Percentiles rank a stretch among this genome's conserved stretches.
Conservation (phyloP, 1,139 yeast species). For the Yamadazyma taylorii region DNA sequence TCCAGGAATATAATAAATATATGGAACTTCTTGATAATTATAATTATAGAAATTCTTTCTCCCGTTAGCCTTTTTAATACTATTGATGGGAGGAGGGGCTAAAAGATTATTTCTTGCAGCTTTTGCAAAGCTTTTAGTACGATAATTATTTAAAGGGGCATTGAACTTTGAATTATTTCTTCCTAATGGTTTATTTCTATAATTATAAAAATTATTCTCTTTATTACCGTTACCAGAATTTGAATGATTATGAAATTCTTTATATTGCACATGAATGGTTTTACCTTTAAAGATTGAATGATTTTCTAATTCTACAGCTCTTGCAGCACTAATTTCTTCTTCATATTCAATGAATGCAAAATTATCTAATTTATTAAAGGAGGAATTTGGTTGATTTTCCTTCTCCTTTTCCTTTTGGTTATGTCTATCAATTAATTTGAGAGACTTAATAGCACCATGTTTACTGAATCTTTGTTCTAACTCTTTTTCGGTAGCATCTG, state of each 20-base stretch:
- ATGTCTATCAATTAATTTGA: slow-evolving; percentile 50
- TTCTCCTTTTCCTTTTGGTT: slow-evolving; percentile 30
- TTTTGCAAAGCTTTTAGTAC: slow-evolving; percentile 1
- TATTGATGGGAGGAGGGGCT: slow-evolving; percentile 76
- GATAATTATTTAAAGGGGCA: neutral
- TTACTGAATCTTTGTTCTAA: slow-evolving; percentile 56
- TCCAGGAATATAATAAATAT: slow-evolving; percentile 5
- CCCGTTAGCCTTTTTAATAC: slow-evolving; percentile 20
- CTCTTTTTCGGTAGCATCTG: slow-evolving; percentile 52
- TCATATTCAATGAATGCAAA: slow-evolving; percentile 74
- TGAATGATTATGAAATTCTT: slow-evolving; percentile 48
- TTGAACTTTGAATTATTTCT: neutral
- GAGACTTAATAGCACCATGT: slow-evolving; percentile 65
- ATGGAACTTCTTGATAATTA: neutral
- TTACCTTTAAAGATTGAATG: slow-evolving; percentile 71
- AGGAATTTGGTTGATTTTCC: neutral
- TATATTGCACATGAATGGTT: slow-evolving; percentile 82
- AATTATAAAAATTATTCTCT: neutral
- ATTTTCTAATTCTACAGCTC: slow-evolving; percentile 80
- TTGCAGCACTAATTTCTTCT: slow-evolving; percentile 72
- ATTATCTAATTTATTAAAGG: slow-evolving; percentile 20
- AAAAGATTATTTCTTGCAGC: slow-evolving; percentile 25
- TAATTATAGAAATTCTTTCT: slow-evolving; percentile 1
- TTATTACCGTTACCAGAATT: neutral
- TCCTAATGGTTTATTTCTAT: neutral